A percentile compares a stretch with the other conserved stretches of the same genome.
These are phyloP conservation scores for Lathyrus sativus DNA, from an alignment of 306 rosid species.

Conservation along the genomic window DNA sequence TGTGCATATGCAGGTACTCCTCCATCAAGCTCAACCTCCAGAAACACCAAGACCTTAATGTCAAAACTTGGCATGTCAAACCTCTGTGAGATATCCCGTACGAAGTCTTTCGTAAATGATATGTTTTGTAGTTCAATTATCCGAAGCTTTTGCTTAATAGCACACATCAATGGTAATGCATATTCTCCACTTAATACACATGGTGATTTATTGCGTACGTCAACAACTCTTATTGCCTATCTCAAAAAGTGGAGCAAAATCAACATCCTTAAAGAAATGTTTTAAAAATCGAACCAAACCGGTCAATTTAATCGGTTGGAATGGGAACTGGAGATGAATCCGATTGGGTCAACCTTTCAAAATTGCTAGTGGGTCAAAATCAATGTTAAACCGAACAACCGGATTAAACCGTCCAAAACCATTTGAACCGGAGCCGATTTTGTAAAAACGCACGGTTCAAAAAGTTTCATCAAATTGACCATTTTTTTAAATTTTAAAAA, in stretches of 20 bases:
- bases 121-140: slow-evolving; percentile 67
- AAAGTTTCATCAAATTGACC: too few species aligned
- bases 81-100: slow-evolving; percentile 77
- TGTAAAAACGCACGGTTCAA: too few species aligned
- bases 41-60: slow-evolving; percentile 60
- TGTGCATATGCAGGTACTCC: slow-evolving; percentile 62
- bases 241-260: slow-evolving; percentile 69
- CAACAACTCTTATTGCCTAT: slow-evolving; percentile 70
- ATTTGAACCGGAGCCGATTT: too few species aligned
- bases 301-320: too few species aligned
- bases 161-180: slow-evolving; percentile 71
- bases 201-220: slow-evolving; percentile 55
- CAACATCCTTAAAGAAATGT: slow-evolving; percentile 66
- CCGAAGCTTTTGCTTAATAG: slow-evolving; percentile 71
- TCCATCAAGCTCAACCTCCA: slow-evolving; percentile 74
- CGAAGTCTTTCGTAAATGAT: slow-evolving; percentile 65
- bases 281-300: too few species aligned
- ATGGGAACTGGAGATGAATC: too few species aligned
- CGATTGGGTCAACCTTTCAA: too few species aligned
- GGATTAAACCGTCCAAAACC: too few species aligned
- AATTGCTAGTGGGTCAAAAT: too few species aligned
- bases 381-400: too few species aligned
- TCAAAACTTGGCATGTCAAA: slow-evolving; percentile 74
- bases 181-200: slow-evolving; percentile 58
- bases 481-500: too few species aligned